These are phyloP conservation scores for Porcisia deanei DNA, from an alignment of 208 protist genomes.

Conservation along the genomic window DNA sequence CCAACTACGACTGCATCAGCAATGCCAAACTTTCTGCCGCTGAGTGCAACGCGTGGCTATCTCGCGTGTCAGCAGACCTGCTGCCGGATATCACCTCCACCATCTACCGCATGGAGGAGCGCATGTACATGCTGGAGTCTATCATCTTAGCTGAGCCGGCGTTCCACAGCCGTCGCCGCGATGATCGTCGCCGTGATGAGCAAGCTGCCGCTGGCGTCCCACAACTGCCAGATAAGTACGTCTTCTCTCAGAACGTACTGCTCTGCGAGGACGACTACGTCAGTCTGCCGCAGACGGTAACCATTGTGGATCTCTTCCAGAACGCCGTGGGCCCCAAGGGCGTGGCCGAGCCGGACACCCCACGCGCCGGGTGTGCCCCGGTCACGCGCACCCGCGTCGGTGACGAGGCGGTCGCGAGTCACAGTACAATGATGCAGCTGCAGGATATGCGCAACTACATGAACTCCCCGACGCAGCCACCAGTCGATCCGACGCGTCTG, in stretches of 20 bases:
- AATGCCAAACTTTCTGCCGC: conserved; percentile 77
- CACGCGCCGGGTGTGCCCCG: conserved; percentile 63
- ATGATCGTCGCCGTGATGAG: conserved; percentile 70
- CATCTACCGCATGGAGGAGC: conserved; percentile 82
- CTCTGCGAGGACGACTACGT: conserved; percentile 85
- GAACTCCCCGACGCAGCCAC: conserved; percentile 85
- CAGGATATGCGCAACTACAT: conserved; percentile 90
- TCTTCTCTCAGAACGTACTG: conserved; percentile 90
- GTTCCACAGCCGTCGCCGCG: conserved; percentile 69
- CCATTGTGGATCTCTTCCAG: conserved; percentile 86
- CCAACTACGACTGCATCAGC: conserved; percentile 93
- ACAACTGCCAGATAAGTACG: conserved; percentile 71
- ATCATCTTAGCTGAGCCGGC: conserved; percentile 81
- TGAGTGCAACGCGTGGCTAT: conserved; percentile 82
- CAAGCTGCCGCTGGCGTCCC: conserved; percentile 22
- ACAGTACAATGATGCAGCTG: conserved; percentile 90
- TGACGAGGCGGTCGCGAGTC: conserved; percentile 86
- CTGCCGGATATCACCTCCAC: conserved; percentile 55
- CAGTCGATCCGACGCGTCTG: conserved; percentile 77
- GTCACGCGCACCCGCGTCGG: conserved; percentile 47
- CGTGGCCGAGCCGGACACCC: conserved; percentile 85
- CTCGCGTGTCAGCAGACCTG: conserved; percentile 59
- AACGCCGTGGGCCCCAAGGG: conserved; percentile 82
- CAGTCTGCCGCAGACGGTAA: conserved; percentile 83
- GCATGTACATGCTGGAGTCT: conserved; percentile 75